These are phyloP conservation scores for Chalciporus chontae DNA, from an alignment of 768 basidiomycete species.

Conservation along the genomic window DNA sequence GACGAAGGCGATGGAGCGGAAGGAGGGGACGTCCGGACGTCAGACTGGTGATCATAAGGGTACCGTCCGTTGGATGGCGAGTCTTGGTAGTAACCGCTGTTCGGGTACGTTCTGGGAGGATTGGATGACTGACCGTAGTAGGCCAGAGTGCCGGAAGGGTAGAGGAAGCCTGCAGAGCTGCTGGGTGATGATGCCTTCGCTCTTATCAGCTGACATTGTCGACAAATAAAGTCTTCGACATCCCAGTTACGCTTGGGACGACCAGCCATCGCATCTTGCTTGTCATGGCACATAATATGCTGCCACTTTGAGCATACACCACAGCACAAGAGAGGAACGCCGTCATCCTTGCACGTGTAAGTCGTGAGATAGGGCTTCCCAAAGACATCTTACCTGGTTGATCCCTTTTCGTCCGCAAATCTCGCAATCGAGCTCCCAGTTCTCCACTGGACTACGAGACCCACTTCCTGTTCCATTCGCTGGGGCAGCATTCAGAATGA, in stretches of 20 bases:
- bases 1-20: constrained; percentile 12
- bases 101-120: constrained; percentile 18
- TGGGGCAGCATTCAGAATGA: constrained; percentile 1
- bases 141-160: constrained; percentile 9
- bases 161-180: constrained; percentile 3
- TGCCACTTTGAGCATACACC: constrained; percentile 85
- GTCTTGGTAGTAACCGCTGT: constrained; percentile 13
- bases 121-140: constrained; percentile 13
- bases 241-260: constrained; percentile 78
- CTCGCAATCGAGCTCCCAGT: constrained; percentile 89
- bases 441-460: constrained; percentile 54
- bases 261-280: constrained; percentile 59
- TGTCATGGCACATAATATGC: constrained; percentile 83
- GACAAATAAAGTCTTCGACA: constrained; percentile 77
- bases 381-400: constrained; percentile 56
- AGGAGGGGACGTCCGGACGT: constrained; percentile 8
- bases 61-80: constrained; percentile 19
- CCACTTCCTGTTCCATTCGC: constrained; percentile 37
- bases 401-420: constrained; percentile 70
- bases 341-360: constrained; percentile 61
- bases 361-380: background rate
- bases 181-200: constrained; percentile 10
- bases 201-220: constrained; percentile 41
- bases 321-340: constrained; percentile 75
- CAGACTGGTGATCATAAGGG: constrained; percentile 21